Evolutionary conservation across 768 basidiomycete species (phyloP), one percentile per base, ranked within the genome.

Genomic region (Leccinum imitatum): DNA sequence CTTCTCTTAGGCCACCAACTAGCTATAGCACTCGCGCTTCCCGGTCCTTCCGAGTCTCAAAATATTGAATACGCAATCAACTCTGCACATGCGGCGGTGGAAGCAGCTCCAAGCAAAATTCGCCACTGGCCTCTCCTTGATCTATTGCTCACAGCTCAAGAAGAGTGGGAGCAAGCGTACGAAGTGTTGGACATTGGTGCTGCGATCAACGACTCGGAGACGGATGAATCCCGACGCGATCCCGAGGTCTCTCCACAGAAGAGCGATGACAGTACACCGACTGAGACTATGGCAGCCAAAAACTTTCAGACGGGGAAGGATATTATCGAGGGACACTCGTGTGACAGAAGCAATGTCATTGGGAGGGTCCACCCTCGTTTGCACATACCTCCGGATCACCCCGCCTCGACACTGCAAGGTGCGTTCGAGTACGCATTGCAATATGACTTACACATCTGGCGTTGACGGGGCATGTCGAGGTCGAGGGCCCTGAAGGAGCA

Each of bases 111-210:
- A 0, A 75, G 71, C 35, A 80, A 84, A 59, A 72, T 91, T 25
- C 82, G 91, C 46, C 89, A 90, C 56, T 98, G 95, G 95, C 96
- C 98, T 73, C 82, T 98, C 15, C 80, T 98, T 0, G 93, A 90
- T 0, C 77, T 98, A 5, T 73, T 96, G 10, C 79, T 95, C n/a
- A 86, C 87, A 0, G 87, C 90, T 9, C 77, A 80, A 30, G 91
- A 89, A 62, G 87, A 93, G 64, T 93, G 92, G 91, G 75, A 74
- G 35, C 89, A 87, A 11, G 93, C 95, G 0, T 77, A 77, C 33
- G 85, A 86, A 59, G 86, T 95, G 4, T 73, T 95, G 41, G 91
- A 94, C 56, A 79, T 86, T n/a, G 95, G 91, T 25, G 82, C 88
- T 2, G 83, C 74, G 3, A 69, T 89, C 25, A 80, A 81, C 10